Conservation (phyloP, 2,329 filamentous ascomycete species). For the Cladobotryum protrusum region DNA sequence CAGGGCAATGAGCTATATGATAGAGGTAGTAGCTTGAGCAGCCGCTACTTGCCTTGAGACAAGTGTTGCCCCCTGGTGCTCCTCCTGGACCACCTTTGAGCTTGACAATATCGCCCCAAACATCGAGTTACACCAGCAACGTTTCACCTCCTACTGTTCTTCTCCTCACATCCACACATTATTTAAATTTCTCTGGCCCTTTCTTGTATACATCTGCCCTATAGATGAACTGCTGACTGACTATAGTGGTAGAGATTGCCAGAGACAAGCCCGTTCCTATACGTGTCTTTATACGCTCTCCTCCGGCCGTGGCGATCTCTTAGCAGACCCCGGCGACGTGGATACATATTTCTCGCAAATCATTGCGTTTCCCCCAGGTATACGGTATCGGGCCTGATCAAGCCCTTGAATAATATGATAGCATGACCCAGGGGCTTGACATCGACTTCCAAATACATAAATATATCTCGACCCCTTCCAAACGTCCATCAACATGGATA, state of each 20-base stretch:
- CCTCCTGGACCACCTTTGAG: slow-evolving; percentile 4
- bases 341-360: background rate
- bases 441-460: background rate
- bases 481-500: slow-evolving; percentile 10
- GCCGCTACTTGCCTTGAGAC: background rate
- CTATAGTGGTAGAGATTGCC: slow-evolving; percentile 6
- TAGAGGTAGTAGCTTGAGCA: background rate
- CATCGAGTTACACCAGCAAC: slow-evolving; percentile 19
- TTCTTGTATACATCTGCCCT: background rate
- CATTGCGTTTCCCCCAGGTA: slow-evolving; percentile 1
- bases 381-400: background rate
- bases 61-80: background rate
- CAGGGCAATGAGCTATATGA: background rate
- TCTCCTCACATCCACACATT: slow-evolving; percentile 13
- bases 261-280: background rate
- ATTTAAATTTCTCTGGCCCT: slow-evolving; percentile 10
- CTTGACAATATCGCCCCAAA: slow-evolving; percentile 11
- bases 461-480: background rate
- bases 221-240: slow-evolving; percentile 1
- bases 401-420: slow-evolving; percentile 1
- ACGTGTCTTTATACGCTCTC: no score
- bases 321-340: no score
- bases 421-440: background rate
- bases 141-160: slow-evolving; percentile 19
- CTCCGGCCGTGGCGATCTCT: no score